phyloP scores from a whole-genome alignment of 202 grass and related monocot species.

The Hordeum pubiflorum region DNA sequence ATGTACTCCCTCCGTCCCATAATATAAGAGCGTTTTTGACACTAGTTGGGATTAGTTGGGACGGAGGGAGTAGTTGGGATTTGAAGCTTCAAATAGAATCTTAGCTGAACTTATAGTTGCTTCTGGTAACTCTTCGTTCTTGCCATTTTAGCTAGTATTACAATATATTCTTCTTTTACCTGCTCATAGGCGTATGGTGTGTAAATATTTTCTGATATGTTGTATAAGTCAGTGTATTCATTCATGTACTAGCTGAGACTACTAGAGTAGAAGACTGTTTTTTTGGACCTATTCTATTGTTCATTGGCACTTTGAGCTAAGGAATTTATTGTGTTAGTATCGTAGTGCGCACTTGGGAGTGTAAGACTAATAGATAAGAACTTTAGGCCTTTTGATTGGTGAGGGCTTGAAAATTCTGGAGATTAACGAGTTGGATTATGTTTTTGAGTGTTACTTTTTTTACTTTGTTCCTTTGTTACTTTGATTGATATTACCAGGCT shows the following conservation, averaged over 20 bases:
- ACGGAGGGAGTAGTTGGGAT: neutral
- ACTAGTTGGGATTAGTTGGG: too few species aligned
- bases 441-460: neutral
- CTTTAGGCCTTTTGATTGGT: neutral
- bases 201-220: neutral
- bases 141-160: neutral
- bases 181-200: neutral
- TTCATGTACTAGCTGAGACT: constrained; percentile 15
- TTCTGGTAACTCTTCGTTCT: neutral
- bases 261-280: neutral
- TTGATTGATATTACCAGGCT: neutral
- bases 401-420: neutral
- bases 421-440: neutral
- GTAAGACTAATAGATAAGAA: neutral
- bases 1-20: too few species aligned
- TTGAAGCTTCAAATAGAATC: neutral
- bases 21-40: too few species aligned
- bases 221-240: neutral
- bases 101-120: neutral
- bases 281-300: neutral
- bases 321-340: neutral
- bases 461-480: constrained; percentile 4
- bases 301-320: neutral
- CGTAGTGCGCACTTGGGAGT: neutral
- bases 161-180: constrained; percentile 5